Evolutionary conservation across 371 early-diverging fungal species (phyloP).

Genomic region (Vairimorpha necatrix): DNA sequence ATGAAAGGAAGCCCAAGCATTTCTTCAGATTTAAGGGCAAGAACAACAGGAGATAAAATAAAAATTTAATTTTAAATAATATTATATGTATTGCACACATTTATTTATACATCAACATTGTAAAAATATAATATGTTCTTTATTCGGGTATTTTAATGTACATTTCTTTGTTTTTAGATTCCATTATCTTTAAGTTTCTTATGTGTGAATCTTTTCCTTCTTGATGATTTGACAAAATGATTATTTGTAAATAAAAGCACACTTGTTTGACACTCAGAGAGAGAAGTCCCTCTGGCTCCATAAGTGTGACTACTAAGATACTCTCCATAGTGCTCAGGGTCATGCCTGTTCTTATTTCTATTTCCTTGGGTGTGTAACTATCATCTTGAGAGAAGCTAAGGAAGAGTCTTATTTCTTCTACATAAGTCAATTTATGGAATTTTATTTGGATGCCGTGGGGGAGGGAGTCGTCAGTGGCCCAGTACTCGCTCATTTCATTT

Average conservation of each 20-base stretch:
- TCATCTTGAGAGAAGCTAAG: constrained; percentile 76
- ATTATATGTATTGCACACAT: not conserved
- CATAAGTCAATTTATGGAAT: constrained; percentile 50
- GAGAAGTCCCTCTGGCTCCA: constrained; percentile 72
- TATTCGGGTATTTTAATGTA: constrained; percentile 8
- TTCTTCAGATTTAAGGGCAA: constrained; percentile 19
- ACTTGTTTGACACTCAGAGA: constrained; percentile 66
- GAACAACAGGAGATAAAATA: constrained; percentile 26
- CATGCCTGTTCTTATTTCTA: constrained; percentile 72
- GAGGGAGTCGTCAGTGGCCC: constrained; percentile 64
- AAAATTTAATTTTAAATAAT: constrained; percentile 14
- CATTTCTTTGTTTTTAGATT: constrained; percentile 33
- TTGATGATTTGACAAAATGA: constrained; percentile 74
- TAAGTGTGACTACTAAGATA: constrained; percentile 66
- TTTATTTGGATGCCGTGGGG: constrained; percentile 63
- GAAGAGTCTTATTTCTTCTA: constrained; percentile 70
- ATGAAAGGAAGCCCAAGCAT: constrained; percentile 50
- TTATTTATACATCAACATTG: not conserved
- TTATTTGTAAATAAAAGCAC: constrained; percentile 70
- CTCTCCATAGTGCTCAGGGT: constrained; percentile 68
- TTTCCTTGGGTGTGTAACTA: constrained; percentile 76
- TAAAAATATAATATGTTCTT: not conserved
- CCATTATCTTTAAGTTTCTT: constrained; percentile 69
- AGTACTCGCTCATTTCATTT: constrained; percentile 52
- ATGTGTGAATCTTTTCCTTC: constrained; percentile 84